Percentiles rank a stretch among this genome's conserved stretches.
These are phyloP conservation scores for Serendipita sp. DNA, from an alignment of 768 basidiomycete species.

Conservation along the genomic window DNA sequence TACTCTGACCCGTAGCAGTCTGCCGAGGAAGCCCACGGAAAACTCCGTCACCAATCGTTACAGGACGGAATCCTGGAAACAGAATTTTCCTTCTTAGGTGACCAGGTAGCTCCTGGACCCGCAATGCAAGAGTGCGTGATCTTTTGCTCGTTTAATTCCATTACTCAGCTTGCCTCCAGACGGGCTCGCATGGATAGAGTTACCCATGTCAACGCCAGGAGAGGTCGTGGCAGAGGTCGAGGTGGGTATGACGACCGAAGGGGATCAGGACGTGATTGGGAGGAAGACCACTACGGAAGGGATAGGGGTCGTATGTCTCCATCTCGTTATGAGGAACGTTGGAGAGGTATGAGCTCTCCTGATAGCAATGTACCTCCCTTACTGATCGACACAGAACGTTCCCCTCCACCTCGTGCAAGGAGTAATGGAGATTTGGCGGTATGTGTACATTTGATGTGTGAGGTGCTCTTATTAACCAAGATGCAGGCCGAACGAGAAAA, in stretches of 20 bases:
- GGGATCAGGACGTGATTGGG: constrained; percentile 7
- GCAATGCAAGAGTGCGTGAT: constrained; percentile 7
- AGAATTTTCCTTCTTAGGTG: constrained; percentile 51
- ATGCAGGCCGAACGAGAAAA: constrained; percentile 43
- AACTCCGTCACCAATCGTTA: constrained; percentile 55
- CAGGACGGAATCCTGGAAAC: constrained; percentile 86
- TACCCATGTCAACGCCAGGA: not conserved
- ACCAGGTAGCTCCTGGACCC: constrained; percentile 29
- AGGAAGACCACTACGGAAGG: constrained; percentile 23
- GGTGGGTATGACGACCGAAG: constrained; percentile 20
- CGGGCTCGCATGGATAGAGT: not conserved
- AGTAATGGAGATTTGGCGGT: constrained; percentile 2
- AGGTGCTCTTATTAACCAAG: not conserved
- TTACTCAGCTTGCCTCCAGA: not conserved
- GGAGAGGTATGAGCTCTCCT: not conserved
- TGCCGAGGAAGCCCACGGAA: constrained; percentile 62
- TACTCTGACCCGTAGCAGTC: constrained; percentile 15
- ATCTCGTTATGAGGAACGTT: constrained; percentile 15
- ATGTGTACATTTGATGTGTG: not conserved
- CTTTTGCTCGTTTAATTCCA: constrained; percentile 7
- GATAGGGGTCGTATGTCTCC: constrained; percentile 27
- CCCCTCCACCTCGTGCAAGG: not conserved
- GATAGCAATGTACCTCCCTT: constrained; percentile 1
- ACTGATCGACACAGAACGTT: constrained; percentile 9
- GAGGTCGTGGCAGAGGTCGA: constrained; percentile 13